Conservation (phyloP, 352 stramenopile genomes). For the Phytophthora capsici region DNA sequence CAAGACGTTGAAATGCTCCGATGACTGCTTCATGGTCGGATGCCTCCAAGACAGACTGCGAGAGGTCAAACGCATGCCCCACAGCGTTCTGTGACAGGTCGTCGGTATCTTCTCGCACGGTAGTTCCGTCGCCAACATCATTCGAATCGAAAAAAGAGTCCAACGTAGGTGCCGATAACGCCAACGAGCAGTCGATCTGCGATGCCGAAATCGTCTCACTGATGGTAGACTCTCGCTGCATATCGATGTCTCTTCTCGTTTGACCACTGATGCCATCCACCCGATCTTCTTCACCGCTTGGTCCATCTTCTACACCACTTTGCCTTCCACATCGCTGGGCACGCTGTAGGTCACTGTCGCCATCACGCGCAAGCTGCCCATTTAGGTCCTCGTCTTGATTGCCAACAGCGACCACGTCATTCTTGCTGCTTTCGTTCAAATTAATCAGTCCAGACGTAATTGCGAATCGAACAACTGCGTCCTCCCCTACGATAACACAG, state of each 20-base stretch:
- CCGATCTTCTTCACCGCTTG: too few relatives aligned
- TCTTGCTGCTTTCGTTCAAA: not conserved
- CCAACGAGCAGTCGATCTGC: conserved; percentile 9
- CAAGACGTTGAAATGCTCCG: too few relatives aligned
- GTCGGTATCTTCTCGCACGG: not conserved
- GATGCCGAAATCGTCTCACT: conserved; percentile 1
- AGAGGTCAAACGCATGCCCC: not conserved
- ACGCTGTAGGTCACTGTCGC: too few relatives aligned
- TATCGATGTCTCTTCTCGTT: too few relatives aligned
- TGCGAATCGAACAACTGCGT: not conserved
- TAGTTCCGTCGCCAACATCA: not conserved
- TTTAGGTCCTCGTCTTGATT: not conserved
- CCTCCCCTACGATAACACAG: not conserved
- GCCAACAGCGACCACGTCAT: not conserved
- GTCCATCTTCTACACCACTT: too few relatives aligned
- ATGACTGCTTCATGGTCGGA: not conserved
- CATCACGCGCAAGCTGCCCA: too few relatives aligned
- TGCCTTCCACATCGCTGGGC: too few relatives aligned
- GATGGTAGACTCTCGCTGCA: too few relatives aligned
- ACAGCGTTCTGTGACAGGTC: conserved; percentile 1
- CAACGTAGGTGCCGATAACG: too few relatives aligned
- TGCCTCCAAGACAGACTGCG: not conserved
- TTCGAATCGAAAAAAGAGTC: not conserved
- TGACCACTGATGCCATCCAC: too few relatives aligned
- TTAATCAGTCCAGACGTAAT: conserved; percentile 1